phyloP scores from a whole-genome alignment of 2,329 filamentous ascomycete species.

The Paraphaeosphaeria minitans region DNA sequence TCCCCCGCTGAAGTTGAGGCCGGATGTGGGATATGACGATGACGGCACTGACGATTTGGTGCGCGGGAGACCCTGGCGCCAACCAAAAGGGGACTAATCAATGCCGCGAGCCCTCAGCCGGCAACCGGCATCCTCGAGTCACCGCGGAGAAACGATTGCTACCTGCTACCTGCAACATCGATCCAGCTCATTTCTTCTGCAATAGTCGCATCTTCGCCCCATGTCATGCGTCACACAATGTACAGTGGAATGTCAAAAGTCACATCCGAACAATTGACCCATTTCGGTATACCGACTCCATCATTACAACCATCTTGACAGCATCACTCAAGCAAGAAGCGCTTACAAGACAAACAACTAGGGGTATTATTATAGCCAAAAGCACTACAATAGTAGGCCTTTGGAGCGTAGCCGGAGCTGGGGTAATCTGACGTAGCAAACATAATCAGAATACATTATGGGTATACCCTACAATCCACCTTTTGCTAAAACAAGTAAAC shows the following conservation, averaged over 20 bases:
- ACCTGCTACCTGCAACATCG: background rate
- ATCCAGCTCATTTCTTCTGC: background rate
- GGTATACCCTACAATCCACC: slow-evolving; percentile 39
- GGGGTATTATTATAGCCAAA: slow-evolving; percentile 6
- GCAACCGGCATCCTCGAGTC: background rate
- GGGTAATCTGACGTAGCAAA: slow-evolving; percentile 16
- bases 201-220: background rate
- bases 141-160: background rate
- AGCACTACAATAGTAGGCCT: slow-evolving; percentile 13
- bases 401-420: slow-evolving; percentile 2
- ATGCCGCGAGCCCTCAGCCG: background rate
- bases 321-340: slow-evolving; percentile 7
- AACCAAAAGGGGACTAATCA: background rate
- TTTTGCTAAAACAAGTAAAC: slow-evolving; percentile 21
- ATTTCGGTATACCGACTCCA: background rate
- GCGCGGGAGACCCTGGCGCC: slow-evolving; percentile 2
- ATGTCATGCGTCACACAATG: background rate
- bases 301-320: slow-evolving; percentile 5
- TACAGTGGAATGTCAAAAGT: background rate
- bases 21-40: slow-evolving; percentile 6
- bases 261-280: background rate
- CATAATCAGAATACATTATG: slow-evolving; percentile 40
- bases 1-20: background rate
- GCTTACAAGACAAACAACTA: slow-evolving; percentile 7
- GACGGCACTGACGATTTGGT: background rate